These are phyloP conservation scores for Musa acuminata DNA, from an alignment of 176 grass and related monocot genomes.

Conservation along the genomic window DNA sequence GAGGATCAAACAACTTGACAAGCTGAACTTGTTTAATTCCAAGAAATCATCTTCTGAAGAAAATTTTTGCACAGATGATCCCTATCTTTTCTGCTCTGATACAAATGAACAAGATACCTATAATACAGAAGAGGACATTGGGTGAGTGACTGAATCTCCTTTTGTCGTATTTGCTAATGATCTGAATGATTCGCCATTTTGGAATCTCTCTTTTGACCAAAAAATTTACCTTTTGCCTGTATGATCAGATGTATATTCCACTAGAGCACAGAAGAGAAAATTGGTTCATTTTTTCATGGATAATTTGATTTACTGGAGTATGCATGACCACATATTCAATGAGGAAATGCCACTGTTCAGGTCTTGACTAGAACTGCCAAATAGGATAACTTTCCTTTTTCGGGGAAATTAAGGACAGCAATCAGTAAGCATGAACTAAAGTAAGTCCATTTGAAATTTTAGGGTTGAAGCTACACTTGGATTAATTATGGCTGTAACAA, in stretches of 20 bases:
- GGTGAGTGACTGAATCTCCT: neutral
- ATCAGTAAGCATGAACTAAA: no score
- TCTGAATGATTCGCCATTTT: neutral
- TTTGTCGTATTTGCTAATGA: neutral
- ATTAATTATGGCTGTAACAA: no score
- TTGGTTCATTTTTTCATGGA: neutral
- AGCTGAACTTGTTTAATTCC: constrained; percentile 4
- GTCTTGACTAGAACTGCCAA: no score
- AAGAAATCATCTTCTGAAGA: constrained; percentile 23
- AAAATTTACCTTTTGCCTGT: neutral
- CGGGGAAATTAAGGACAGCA: no score
- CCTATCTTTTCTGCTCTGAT: constrained; percentile 23
- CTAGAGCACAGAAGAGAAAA: neutral
- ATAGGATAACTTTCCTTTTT: no score
- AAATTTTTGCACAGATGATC: constrained; percentile 39
- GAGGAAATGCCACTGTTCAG: no score
- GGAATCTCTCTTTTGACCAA: neutral
- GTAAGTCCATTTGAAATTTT: no score
- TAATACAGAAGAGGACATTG: neutral
- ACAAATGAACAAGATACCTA: constrained; percentile 24
- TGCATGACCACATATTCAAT: no score
- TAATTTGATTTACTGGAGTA: no score
- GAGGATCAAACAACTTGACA: constrained; percentile 9
- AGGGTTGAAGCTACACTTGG: no score
- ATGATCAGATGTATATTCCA: neutral